phyloP scores from a whole-genome alignment of 805 yeast species.

The Ogataea kodamae region DNA sequence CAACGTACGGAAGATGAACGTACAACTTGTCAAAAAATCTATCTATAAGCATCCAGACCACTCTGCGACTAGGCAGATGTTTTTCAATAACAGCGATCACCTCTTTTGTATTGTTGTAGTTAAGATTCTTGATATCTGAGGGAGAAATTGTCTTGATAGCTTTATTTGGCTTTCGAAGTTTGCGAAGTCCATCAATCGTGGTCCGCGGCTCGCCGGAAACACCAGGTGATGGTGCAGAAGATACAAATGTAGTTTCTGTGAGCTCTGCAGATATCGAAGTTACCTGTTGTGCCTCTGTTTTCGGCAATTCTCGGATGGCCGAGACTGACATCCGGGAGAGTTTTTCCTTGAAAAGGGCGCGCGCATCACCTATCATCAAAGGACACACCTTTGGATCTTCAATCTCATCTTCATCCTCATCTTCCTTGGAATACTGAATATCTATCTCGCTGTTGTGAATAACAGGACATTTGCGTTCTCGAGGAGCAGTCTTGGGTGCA shows the following conservation, averaged over 20 bases:
- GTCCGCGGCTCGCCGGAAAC: slow-evolving; percentile 2
- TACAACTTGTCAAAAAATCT: slow-evolving; percentile 58
- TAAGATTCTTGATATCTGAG: slow-evolving; percentile 33
- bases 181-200: slow-evolving; percentile 14
- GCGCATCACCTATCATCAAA: slow-evolving; percentile 43
- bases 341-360: slow-evolving; percentile 35
- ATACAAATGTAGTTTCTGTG: slow-evolving; percentile 1
- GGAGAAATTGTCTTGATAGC: slow-evolving; percentile 30
- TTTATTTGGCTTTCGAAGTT: slow-evolving; percentile 18
- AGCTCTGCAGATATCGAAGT: slow-evolving; percentile 27
- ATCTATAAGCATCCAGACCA: slow-evolving; percentile 54
- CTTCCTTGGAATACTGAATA: slow-evolving; percentile 7
- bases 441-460: slow-evolving; percentile 17
- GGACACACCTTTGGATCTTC: slow-evolving; percentile 42
- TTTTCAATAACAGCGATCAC: slow-evolving; percentile 39
- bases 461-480: slow-evolving; percentile 28
- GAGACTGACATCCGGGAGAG: slow-evolving; percentile 31
- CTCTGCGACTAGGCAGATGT: slow-evolving; percentile 50
- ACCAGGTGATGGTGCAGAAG: not conserved
- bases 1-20: slow-evolving; percentile 63
- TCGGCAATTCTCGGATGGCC: slow-evolving; percentile 27
- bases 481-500: slow-evolving; percentile 5
- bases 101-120: slow-evolving; percentile 40
- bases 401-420: slow-evolving; percentile 26
- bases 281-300: slow-evolving; percentile 22